Evolutionary conservation across 2,329 filamentous ascomycete genomes (phyloP), one percentile per base, ranked within the genome.

Genomic region (Clarireedia homoeocarpa): DNA sequence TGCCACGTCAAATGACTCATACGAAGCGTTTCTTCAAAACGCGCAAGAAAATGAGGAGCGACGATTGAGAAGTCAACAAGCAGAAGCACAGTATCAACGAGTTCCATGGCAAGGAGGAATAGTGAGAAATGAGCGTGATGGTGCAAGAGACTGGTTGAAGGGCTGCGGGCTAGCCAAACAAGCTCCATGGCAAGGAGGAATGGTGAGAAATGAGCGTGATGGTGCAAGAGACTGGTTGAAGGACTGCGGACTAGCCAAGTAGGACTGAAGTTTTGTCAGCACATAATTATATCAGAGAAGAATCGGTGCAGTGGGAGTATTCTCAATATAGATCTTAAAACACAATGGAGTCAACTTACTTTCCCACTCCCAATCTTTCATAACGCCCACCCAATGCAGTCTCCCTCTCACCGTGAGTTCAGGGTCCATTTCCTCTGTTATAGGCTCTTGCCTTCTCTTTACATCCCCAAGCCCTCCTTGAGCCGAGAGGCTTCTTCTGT

Each of bases 361-460:
- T 76, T 88, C 84, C 84, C 85, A 88, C n/a, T 76, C 73, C 82
- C 82, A 86, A 62, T 87, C 84, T 59, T 78, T 79, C 85, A 88
- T 88, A 44, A 88, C 83, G 39, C 83, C 81, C 7, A 86, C 73
- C 85, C 85, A 88, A 69, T 88, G 85, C 64, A 85, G 70, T 47
- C 74, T 74, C 3, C 85, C 84, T 60, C 81, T 77, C n/a, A 88
- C 82, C 3, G 83, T 86, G 64, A 81, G 78, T 51, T 84, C 80
- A 53, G 73, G 73, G 58, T 84, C 79, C 59, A 82, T 73, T 44
- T 74, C 71, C 57, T 75, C 70, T 52, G 66, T 67, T 2, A 62
- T 58, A 39, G 63, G 65, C 23, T 59, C 57, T 9, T 55, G 52
- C 42, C 65, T 61, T 27, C 63, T 59, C 39, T 60, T 66, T 5